Conservation (phyloP, 108 stramenopile genomes). For the Pseudonitzschia multiseries region DNA sequence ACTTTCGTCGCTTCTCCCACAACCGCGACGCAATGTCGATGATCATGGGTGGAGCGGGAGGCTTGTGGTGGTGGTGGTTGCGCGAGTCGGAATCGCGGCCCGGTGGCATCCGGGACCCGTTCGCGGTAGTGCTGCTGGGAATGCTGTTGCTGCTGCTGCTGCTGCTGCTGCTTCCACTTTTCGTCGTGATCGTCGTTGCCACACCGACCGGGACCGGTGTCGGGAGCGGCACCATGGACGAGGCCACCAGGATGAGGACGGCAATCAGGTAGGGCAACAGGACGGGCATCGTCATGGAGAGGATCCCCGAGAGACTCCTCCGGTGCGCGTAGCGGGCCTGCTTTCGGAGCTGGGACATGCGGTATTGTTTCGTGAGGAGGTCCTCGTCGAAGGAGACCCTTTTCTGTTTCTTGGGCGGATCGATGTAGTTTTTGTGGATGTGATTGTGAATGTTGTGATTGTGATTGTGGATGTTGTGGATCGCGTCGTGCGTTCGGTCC, state of each 20-base stretch:
- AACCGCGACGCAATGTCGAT: background rate
- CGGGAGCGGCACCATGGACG: constrained; percentile 12
- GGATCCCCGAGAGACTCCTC: background rate
- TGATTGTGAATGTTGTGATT: too few relatives aligned
- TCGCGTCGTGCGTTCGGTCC: too few relatives aligned
- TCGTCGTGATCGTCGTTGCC: background rate
- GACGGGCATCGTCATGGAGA: constrained; percentile 13
- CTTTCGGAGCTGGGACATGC: background rate
- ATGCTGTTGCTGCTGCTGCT: too few relatives aligned
- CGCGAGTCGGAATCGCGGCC: background rate
- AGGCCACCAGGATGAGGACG: constrained; percentile 8
- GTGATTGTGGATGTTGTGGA: too few relatives aligned
- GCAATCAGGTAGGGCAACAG: constrained; percentile 13
- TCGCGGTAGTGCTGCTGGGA: too few relatives aligned
- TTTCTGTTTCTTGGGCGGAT: background rate
- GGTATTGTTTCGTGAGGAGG: background rate
- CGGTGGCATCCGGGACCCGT: background rate
- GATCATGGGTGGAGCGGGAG: too few relatives aligned
- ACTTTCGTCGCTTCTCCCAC: background rate
- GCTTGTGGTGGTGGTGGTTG: too few relatives aligned
- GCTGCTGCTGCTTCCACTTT: too few relatives aligned
- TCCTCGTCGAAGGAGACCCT: constrained; percentile 12
- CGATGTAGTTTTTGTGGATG: too few relatives aligned
- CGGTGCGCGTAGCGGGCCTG: background rate
- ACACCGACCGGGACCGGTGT: background rate